Base-by-base conservation (phyloP, 495 filamentous ascomycete genomes). In the Talaromyces trachyspermus region DNA sequence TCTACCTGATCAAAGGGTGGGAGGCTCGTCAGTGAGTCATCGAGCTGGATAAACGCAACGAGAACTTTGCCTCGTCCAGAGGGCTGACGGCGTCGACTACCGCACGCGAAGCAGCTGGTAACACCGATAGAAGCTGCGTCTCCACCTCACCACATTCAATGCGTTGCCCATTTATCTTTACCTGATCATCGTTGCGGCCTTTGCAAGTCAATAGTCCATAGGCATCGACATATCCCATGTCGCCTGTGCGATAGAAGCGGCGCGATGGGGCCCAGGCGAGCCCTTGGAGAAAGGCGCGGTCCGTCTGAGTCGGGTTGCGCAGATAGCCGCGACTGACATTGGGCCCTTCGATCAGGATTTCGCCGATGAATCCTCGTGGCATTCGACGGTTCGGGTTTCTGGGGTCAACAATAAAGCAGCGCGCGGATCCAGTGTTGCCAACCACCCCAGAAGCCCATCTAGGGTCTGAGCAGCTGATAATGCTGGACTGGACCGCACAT, bases 121-220 rank as follows among this genome's bases (percentile, higher is more conserved):
- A n/a, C n/a, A n/a, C n/a, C n/a, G n/a, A n/a, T n/a, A n/a, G n/a
- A n/a, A n/a, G n/a, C n/a, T n/a, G n/a, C n/a, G n/a, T n/a, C 51
- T 70, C 66, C 15, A 70, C 66, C 47, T 84, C 80, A 1, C 69
- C 73, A 6, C 83, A 63, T 54, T 85, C 80, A 32, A 85, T 70
- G 29, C 79, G 69, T 50, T 83, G 77, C 7, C 79, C 80, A 9
- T 72, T 72, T 5, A 84, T 51, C 55, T 83, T 85, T 14, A 81
- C 76, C 52, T 83, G 79, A 8, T 76, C 74, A 48, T 84, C 81
- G 32, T 75, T 75, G 5, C 81, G 61, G 17, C 79, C 79, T 2
- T 77, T 66, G 49, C 78, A 81, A n/a, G 73, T 56, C 46, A 83
- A 63, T 19, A 60, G 57, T 1, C 73, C 74, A 51, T 75, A 65